phyloP scores from a whole-genome alignment of 257 asterid species.

The Solanum lycopersicoides region DNA sequence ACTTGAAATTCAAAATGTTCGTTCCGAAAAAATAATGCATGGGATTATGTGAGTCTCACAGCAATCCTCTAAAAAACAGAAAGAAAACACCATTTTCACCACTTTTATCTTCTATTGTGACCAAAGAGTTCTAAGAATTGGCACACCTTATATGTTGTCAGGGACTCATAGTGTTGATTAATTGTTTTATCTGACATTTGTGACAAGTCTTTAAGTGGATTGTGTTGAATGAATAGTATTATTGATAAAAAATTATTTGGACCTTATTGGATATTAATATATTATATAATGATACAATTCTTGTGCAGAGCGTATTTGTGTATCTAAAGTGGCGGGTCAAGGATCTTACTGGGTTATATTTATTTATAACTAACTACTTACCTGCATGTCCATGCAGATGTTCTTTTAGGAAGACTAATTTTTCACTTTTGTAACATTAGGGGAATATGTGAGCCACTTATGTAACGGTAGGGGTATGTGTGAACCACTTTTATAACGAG shows the following conservation, averaged over 20 bases:
- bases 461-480: too few relatives aligned
- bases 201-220: background rate
- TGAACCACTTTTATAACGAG: background rate
- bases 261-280: background rate
- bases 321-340: background rate
- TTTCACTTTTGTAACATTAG: background rate
- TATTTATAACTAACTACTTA: background rate
- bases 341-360: background rate
- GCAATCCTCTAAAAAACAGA: background rate
- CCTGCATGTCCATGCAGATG: background rate
- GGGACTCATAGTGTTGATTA: background rate
- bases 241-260: background rate
- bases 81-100: background rate
- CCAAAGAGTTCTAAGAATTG: background rate
- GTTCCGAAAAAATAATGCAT: background rate
- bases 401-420: too few relatives aligned
- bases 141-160: background rate
- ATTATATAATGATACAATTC: background rate
- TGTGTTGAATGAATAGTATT: background rate
- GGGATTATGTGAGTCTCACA: background rate
- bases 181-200: background rate
- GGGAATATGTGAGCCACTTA: too few relatives aligned
- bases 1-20: background rate
- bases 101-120: background rate
- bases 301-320: background rate